These are phyloP conservation scores for Afroboletus lepidellus DNA, from an alignment of 1,284 basidiomycete genomes.

Conservation along the genomic window DNA sequence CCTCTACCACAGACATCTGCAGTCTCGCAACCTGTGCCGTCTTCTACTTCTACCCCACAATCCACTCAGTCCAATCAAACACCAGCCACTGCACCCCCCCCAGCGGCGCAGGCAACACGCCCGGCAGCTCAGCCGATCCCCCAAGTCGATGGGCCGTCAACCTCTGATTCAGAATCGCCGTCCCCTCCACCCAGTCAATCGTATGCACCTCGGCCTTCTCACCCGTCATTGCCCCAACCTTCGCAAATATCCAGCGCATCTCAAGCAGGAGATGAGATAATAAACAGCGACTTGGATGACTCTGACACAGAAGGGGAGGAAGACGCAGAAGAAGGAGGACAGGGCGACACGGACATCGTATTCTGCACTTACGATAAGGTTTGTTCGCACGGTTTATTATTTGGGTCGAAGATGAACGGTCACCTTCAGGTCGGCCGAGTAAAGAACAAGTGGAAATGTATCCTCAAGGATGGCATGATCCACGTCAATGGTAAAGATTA, in stretches of 20 bases:
- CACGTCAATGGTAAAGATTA: slow-evolving; percentile 97
- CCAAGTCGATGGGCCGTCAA: slow-evolving; percentile 60
- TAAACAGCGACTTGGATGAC: slow-evolving; percentile 96
- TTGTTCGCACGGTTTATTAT: slow-evolving; percentile 12
- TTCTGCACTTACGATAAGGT: slow-evolving; percentile 99
- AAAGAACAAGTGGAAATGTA: slow-evolving; percentile 99
- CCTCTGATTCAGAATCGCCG: slow-evolving; percentile 59
- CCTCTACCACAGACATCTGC: slow-evolving; percentile 11
- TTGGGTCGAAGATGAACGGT: neutral
- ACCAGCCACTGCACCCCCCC: slow-evolving; percentile 9
- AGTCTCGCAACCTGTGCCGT: slow-evolving; percentile 15
- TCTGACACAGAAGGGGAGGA: slow-evolving; percentile 81
- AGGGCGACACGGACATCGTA: slow-evolving; percentile 86
- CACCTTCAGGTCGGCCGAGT: slow-evolving; percentile 83
- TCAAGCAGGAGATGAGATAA: slow-evolving; percentile 70
- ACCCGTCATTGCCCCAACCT: slow-evolving; percentile 59
- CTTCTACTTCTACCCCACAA: slow-evolving; percentile 19
- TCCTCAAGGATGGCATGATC: slow-evolving; percentile 98
- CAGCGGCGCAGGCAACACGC: slow-evolving; percentile 17
- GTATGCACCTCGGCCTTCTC: slow-evolving; percentile 61
- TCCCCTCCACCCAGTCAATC: slow-evolving; percentile 56
- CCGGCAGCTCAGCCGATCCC: slow-evolving; percentile 51
- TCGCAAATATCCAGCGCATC: slow-evolving; percentile 36
- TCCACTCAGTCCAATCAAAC: slow-evolving; percentile 14
- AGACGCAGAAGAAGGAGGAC: slow-evolving; percentile 68